Percentiles rank a stretch among this genome's conserved stretches.
These are phyloP conservation scores for Favolaschia claudopus DNA, from an alignment of 768 basidiomycete genomes.

Conservation along the genomic window DNA sequence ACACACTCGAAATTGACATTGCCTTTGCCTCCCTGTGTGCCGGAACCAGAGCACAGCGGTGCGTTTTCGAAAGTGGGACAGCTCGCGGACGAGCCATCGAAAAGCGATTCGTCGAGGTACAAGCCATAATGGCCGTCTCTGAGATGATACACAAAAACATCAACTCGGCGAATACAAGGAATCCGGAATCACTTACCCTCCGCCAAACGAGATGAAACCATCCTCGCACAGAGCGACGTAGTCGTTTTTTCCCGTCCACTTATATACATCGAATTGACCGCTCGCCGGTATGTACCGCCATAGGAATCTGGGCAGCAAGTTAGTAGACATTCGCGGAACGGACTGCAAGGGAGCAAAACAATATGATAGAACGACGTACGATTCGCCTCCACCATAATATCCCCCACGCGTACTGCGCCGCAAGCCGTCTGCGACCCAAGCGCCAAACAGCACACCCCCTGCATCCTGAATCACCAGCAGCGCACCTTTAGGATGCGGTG, in stretches of 20 bases:
- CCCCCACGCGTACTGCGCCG: slow-evolving; percentile 61
- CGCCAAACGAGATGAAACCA: slow-evolving; percentile 86
- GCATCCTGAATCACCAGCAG: slow-evolving; percentile 74
- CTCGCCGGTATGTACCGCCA: slow-evolving; percentile 63
- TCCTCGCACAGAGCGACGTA: slow-evolving; percentile 90
- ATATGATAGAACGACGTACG: slow-evolving; percentile 49
- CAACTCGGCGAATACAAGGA: slow-evolving; percentile 3
- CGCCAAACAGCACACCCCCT: slow-evolving; percentile 76
- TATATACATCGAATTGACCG: slow-evolving; percentile 65
- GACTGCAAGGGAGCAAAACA: too few species aligned
- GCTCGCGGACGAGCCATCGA: slow-evolving; percentile 82
- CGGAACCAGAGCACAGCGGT: slow-evolving; percentile 67
- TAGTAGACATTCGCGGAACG: too few species aligned
- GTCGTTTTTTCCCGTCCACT: slow-evolving; percentile 88
- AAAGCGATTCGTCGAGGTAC: slow-evolving; percentile 83
- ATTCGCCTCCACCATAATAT: slow-evolving; percentile 92
- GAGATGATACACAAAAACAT: slow-evolving; percentile 8
- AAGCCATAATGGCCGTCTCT: slow-evolving; percentile 91
- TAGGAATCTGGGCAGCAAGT: slow-evolving; percentile 64
- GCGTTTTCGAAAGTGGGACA: slow-evolving; percentile 92
- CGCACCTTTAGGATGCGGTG: slow-evolving; percentile 45
- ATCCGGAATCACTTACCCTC: slow-evolving; percentile 68
- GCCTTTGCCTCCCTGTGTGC: slow-evolving; percentile 48
- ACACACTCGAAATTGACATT: slow-evolving; percentile 85
- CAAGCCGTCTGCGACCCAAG: slow-evolving; percentile 81